A percentile compares a stretch with the other conserved stretches of the same genome.
These are phyloP conservation scores for Nakaseomyces delphensis DNA, from an alignment of 1,139 yeast genomes.

Conservation along the genomic window DNA sequence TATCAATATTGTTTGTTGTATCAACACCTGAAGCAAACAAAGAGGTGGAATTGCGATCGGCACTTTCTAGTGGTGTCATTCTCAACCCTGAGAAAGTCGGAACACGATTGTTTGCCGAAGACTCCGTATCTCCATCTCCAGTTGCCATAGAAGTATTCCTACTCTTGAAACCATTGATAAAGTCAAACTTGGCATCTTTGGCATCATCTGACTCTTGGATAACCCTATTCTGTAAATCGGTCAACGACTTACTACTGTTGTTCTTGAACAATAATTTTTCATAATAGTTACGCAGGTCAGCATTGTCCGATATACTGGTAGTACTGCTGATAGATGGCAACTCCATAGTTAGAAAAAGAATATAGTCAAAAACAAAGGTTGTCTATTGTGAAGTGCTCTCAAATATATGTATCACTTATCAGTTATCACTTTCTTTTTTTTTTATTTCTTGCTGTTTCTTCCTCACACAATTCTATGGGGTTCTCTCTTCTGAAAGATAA, in stretches of 20 bases:
- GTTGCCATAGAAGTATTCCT: neutral
- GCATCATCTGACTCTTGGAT: conserved; percentile 9
- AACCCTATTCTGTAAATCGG: conserved; percentile 22
- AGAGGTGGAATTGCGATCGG: neutral
- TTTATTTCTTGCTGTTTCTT: no score
- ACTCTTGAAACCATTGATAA: conserved; percentile 23
- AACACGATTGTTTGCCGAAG: conserved; percentile 7
- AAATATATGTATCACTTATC: no score
- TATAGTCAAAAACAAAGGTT: neutral
- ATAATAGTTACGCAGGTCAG: conserved; percentile 28
- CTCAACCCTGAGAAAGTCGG: conserved; percentile 11
- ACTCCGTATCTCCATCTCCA: conserved; percentile 1
- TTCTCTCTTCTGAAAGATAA: no score
- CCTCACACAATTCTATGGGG: no score
- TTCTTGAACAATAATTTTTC: conserved; percentile 30
- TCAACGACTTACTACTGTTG: conserved; percentile 28
- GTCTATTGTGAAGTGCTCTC: no score
- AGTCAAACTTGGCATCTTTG: conserved; percentile 16
- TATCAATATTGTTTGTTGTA: neutral
- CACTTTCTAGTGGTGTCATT: conserved; percentile 8
- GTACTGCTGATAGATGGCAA: conserved; percentile 31
- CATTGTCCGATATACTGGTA: conserved; percentile 30
- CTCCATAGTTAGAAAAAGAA: conserved; percentile 12
- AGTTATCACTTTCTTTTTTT: no score
- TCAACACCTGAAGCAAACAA: neutral